Evolutionary conservation across 768 basidiomycete genomes (phyloP).

Genomic region (Rhodocollybia butyracea): DNA sequence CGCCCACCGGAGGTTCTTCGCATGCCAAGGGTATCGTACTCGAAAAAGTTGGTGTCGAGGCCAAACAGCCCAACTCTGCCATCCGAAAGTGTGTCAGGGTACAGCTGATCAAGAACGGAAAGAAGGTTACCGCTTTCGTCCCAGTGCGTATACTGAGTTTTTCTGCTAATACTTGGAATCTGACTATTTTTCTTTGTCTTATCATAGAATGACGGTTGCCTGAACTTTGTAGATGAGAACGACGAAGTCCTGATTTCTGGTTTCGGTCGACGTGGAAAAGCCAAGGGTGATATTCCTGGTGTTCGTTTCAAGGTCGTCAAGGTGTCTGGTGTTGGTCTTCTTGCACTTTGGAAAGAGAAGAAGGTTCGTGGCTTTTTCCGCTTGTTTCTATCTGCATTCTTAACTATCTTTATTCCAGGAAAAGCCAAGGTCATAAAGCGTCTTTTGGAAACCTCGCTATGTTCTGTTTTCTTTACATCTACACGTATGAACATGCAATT

Average conservation of each 20-base stretch:
- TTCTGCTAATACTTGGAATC: neutral
- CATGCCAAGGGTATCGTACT: constrained; percentile 99
- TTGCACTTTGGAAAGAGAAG: constrained; percentile 99
- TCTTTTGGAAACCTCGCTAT: neutral
- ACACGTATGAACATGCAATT: constrained; percentile 22
- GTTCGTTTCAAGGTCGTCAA: constrained; percentile 99
- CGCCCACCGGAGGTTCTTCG: constrained; percentile 97
- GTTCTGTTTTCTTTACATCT: neutral
- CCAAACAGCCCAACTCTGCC: constrained; percentile 99
- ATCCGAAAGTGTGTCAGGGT: constrained; percentile 99
- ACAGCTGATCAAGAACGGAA: constrained; percentile 99
- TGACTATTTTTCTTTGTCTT: constrained; percentile 3
- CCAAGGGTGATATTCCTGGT: constrained; percentile 99
- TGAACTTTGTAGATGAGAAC: constrained; percentile 99
- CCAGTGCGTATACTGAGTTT: constrained; percentile 64
- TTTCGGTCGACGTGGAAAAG: constrained; percentile 99
- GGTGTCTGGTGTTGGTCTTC: constrained; percentile 97
- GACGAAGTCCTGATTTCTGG: constrained; percentile 99
- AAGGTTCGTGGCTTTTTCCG: constrained; percentile 56
- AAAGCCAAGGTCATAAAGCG: constrained; percentile 62
- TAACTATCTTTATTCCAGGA: constrained; percentile 41
- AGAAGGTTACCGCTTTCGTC: constrained; percentile 99
- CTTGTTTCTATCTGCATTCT: neutral
- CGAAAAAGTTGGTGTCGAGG: constrained; percentile 99
- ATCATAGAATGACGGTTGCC: constrained; percentile 86